Conservation (phyloP, 352 stramenopile species). For the Phytophthora kernoviae region DNA sequence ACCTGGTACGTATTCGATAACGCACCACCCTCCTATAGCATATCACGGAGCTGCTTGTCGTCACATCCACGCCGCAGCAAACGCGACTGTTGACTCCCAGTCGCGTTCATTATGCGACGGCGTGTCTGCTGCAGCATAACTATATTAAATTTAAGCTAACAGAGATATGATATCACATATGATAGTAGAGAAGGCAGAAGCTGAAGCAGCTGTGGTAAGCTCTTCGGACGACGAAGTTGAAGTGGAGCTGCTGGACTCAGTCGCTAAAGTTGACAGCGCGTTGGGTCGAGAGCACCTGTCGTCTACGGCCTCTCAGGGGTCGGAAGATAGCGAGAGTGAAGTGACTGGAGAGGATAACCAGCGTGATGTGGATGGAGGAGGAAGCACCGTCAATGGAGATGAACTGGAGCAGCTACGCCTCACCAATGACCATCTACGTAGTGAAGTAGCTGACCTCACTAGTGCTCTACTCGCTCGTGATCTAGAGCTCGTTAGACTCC, state of each 20-base stretch:
- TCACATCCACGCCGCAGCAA: too few relatives aligned
- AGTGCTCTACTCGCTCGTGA: conserved; percentile 74
- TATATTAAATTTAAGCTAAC: background rate
- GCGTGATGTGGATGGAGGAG: background rate
- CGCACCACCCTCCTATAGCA: background rate
- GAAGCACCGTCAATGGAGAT: conserved; percentile 10
- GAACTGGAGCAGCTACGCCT: conserved; percentile 36
- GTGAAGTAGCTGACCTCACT: conserved; percentile 65
- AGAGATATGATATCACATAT: background rate
- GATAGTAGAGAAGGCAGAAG: background rate
- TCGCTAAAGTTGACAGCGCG: conserved; percentile 28
- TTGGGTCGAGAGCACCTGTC: conserved; percentile 15
- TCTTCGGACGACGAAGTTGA: conserved; percentile 29
- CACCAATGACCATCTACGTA: conserved; percentile 56
- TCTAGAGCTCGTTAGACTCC: conserved; percentile 69
- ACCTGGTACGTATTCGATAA: background rate
- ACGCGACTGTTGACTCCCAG: background rate
- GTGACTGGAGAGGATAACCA: conserved; percentile 15
- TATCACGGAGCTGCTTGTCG: background rate
- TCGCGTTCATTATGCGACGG: background rate
- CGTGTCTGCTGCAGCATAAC: background rate
- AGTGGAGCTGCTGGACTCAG: conserved; percentile 30
- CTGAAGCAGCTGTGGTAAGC: conserved; percentile 2
- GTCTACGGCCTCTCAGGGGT: conserved; percentile 24
- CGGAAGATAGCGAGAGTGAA: conserved; percentile 9